phyloP scores from a whole-genome alignment of 2,329 filamentous ascomycete species.

The Fusarium sp. region DNA sequence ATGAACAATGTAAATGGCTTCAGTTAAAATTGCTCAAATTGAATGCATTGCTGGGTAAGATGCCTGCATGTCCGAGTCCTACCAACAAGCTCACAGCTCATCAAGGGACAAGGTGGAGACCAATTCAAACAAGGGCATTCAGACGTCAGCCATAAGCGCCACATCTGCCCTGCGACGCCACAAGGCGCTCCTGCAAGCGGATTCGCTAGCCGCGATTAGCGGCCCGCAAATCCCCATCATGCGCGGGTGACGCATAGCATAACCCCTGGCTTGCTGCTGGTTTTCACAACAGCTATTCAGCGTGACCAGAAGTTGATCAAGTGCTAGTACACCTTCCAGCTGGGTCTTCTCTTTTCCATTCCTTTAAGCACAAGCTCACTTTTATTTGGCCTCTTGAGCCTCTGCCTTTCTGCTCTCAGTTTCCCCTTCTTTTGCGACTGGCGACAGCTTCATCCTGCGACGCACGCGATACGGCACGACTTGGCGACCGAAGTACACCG shows the following conservation, averaged over 20 bases:
- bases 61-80: constrained; percentile 11
- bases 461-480: neutral
- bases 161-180: constrained; percentile 11
- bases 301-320: constrained; percentile 32
- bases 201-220: constrained; percentile 20
- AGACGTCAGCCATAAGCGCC: constrained; percentile 12
- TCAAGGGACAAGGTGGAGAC: neutral
- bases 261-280: constrained; percentile 9
- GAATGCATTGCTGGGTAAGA: neutral
- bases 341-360: neutral
- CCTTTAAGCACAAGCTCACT: neutral
- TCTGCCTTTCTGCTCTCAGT: neutral
- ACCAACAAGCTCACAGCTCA: constrained; percentile 3
- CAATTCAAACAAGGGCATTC: neutral
- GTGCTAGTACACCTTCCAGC: neutral
- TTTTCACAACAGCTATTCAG: constrained; percentile 18
- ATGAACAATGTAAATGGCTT: neutral
- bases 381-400: neutral
- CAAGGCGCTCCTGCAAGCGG: constrained; percentile 12
- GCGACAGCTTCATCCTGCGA: neutral
- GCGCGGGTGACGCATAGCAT: constrained; percentile 36
- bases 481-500: neutral
- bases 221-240: constrained; percentile 14
- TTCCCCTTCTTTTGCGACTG: constrained; percentile 1
- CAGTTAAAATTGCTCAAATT: neutral